Evolutionary conservation across 2,329 filamentous ascomycete species (phyloP).

Genomic region (Trichophyton simii): DNA sequence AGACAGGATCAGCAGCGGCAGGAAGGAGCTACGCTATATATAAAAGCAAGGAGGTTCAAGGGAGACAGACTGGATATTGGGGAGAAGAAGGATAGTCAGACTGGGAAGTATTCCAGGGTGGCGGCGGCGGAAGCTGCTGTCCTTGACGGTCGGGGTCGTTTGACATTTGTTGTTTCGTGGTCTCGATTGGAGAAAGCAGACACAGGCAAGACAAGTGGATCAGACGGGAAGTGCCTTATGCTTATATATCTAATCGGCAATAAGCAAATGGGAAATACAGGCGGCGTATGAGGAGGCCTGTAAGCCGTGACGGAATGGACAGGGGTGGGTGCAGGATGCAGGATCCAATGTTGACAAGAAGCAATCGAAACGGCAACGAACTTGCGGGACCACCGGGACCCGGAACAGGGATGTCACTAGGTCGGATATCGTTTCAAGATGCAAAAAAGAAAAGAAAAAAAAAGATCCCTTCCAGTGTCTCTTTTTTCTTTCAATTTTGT

Average conservation of each 20-base stretch:
- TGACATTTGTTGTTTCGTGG: constrained; percentile 26
- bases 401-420: constrained; percentile 9
- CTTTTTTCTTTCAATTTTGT: constrained; percentile 2
- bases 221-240: constrained; percentile 4
- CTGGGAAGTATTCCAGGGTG: constrained; percentile 30
- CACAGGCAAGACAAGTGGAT: constrained; percentile 1
- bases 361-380: constrained; percentile 6
- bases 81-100: constrained; percentile 25
- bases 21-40: background rate
- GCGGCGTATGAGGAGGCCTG: background rate
- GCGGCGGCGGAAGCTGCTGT: constrained; percentile 31
- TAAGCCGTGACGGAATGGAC: constrained; percentile 5
- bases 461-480: background rate
- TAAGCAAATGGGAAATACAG: constrained; percentile 4
- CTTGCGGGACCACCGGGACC: constrained; percentile 11
- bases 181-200: constrained; percentile 5
- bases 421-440: background rate
- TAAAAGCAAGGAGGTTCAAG: constrained; percentile 6
- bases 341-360: background rate
- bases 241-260: constrained; percentile 7
- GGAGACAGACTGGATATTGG: constrained; percentile 21
- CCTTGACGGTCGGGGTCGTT: constrained; percentile 34
- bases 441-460: background rate
- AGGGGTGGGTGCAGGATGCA: constrained; percentile 6
- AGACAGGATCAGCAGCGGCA: constrained; percentile 1